These are phyloP conservation scores for Curvularia eragrostidis DNA, from an alignment of 2,329 filamentous ascomycete species.

Conservation along the genomic window DNA sequence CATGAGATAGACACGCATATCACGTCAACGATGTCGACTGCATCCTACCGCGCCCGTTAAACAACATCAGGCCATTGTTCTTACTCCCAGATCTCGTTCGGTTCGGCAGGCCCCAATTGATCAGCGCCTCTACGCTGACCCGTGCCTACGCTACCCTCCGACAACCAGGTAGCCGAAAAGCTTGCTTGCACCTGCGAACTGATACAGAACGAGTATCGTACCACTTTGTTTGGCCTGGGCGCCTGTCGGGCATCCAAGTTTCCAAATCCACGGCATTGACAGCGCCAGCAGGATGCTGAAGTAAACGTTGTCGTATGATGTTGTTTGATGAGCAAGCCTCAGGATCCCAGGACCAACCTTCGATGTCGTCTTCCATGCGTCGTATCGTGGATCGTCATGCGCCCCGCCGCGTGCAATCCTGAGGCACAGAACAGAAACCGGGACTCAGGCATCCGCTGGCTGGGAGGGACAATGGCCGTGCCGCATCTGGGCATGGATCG, in stretches of 20 bases:
- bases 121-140: slow-evolving; percentile 1
- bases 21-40: background rate
- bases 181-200: slow-evolving; percentile 26
- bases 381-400: slow-evolving; percentile 12
- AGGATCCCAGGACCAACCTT: slow-evolving; percentile 20
- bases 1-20: background rate
- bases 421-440: slow-evolving; percentile 39
- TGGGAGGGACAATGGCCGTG: slow-evolving; percentile 14
- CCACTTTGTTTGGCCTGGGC: slow-evolving; percentile 43
- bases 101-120: slow-evolving; percentile 7
- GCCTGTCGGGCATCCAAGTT: slow-evolving; percentile 24
- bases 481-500: slow-evolving; percentile 8
- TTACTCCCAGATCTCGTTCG: slow-evolving; percentile 9
- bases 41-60: slow-evolving; percentile 20
- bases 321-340: slow-evolving; percentile 40
- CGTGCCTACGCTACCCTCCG: slow-evolving; percentile 10
- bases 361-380: slow-evolving; percentile 25
- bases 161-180: slow-evolving; percentile 19
- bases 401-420: slow-evolving; percentile 22
- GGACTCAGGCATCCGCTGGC: slow-evolving; percentile 46
- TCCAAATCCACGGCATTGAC: slow-evolving; percentile 20
- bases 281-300: slow-evolving; percentile 29
- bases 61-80: slow-evolving; percentile 47
- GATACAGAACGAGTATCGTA: slow-evolving; percentile 41
- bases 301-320: slow-evolving; percentile 49